phyloP scores from a whole-genome alignment of 306 rosid genomes.

The Dalbergia oliveri region DNA sequence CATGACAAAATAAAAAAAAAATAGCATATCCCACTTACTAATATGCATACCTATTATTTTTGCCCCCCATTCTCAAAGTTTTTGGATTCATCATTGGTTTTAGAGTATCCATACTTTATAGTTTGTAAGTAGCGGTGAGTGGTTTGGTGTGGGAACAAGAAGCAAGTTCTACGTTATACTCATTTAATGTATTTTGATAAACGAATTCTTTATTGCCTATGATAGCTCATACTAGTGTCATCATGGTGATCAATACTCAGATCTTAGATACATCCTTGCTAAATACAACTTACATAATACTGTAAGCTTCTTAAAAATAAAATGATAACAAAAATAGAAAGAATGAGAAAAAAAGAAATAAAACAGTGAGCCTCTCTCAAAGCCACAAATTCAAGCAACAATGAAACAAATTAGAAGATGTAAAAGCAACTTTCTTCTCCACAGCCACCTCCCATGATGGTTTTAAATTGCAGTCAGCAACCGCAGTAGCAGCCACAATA shows the following conservation, averaged over 20 bases:
- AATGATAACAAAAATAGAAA: neutral
- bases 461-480: neutral
- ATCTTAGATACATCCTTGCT: conserved; percentile 18
- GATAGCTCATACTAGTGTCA: neutral
- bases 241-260: neutral
- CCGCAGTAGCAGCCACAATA: too few relatives aligned
- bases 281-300: conserved; percentile 18
- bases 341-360: neutral
- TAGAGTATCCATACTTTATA: too few relatives aligned
- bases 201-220: neutral
- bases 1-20: neutral
- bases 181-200: neutral
- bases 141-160: too few relatives aligned
- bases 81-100: too few relatives aligned
- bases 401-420: conserved; percentile 25
- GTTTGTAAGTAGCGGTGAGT: too few relatives aligned
- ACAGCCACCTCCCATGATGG: neutral
- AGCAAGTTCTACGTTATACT: neutral
- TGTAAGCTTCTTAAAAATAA: conserved; percentile 6
- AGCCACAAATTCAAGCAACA: conserved; percentile 6
- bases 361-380: conserved; percentile 7
- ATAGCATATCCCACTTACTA: too few relatives aligned
- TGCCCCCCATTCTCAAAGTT: too few relatives aligned
- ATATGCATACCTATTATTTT: too few relatives aligned
- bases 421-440: neutral